Percentiles rank a stretch among this genome's conserved stretches.
These are phyloP conservation scores for Cercospora zeina DNA, from an alignment of 2,329 filamentous ascomycete genomes.

Conservation along the genomic window DNA sequence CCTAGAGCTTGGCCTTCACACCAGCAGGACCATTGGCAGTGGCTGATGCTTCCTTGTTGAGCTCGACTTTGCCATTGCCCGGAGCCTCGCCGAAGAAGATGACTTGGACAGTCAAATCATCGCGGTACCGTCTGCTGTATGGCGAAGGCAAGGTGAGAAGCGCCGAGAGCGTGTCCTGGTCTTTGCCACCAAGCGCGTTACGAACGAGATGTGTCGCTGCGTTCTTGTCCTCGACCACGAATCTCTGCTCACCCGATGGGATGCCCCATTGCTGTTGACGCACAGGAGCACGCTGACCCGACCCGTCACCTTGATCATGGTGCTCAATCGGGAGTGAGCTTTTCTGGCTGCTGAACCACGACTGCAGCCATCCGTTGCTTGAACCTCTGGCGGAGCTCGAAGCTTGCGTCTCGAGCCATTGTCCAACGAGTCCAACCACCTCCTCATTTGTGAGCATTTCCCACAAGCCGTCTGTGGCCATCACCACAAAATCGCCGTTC, in stretches of 20 bases:
- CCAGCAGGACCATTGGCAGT: slow-evolving; percentile 35
- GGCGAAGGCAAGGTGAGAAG: slow-evolving; percentile 88
- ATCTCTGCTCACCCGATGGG: slow-evolving; percentile 72
- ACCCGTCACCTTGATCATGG: slow-evolving; percentile 47
- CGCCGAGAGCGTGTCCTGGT: slow-evolving; percentile 90
- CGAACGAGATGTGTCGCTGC: slow-evolving; percentile 92
- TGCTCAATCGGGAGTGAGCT: slow-evolving; percentile 72
- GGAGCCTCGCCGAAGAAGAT: slow-evolving; percentile 91
- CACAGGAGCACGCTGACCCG: slow-evolving; percentile 83
- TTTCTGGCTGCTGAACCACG: slow-evolving; percentile 63
- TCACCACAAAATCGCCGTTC: slow-evolving; percentile 90
- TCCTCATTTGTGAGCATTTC: slow-evolving; percentile 99
- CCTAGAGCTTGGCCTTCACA: slow-evolving; percentile 34
- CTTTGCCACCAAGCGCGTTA: slow-evolving; percentile 90
- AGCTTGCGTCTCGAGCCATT: slow-evolving; percentile 86
- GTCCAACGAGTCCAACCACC: slow-evolving; percentile 91
- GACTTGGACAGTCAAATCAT: slow-evolving; percentile 95
- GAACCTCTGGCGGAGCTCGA: slow-evolving; percentile 35
- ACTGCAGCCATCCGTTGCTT: slow-evolving; percentile 63
- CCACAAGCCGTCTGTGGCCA: slow-evolving; percentile 96
- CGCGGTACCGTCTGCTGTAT: slow-evolving; percentile 86
- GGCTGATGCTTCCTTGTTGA: slow-evolving; percentile 86
- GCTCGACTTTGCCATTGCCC: slow-evolving; percentile 72
- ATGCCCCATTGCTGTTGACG: slow-evolving; percentile 90
- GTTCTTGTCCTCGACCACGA: slow-evolving; percentile 92